Evolutionary conservation across 257 asterid genomes (phyloP).

Genomic region (Nicotiana otophora): DNA sequence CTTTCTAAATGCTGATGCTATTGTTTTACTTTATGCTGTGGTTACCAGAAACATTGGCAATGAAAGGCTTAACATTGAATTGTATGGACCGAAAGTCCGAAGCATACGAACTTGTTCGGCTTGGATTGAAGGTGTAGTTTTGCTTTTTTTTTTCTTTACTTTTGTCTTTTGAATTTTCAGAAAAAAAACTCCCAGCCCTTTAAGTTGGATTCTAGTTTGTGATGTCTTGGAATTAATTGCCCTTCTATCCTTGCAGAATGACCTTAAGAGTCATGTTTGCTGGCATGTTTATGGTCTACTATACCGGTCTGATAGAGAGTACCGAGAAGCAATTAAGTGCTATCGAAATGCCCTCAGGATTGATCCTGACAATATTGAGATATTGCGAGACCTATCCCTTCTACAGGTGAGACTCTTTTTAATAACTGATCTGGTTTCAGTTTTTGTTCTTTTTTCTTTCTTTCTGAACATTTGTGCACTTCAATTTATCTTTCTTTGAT

Average conservation of each 20-base stretch:
- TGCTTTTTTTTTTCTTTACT: neutral
- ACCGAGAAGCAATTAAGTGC: conserved; percentile 97
- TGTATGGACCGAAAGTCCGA: conserved; percentile 98
- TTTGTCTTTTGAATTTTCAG: neutral
- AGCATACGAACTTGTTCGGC: conserved; percentile 98
- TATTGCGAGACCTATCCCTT: conserved; percentile 92
- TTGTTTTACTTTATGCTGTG: neutral
- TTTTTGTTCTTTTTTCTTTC: neutral
- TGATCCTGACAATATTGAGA: conserved; percentile 98
- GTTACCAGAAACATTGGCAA: conserved; percentile 77
- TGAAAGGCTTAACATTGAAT: conserved; percentile 96
- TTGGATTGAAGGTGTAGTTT: conserved; percentile 75
- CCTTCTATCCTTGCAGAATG: conserved; percentile 69
- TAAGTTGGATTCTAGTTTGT: neutral
- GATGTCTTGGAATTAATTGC: conserved; percentile 17
- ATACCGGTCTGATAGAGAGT: conserved; percentile 96
- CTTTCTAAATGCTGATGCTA: neutral
- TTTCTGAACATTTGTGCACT: neutral
- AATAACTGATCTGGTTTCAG: neutral
- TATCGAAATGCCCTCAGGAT: conserved; percentile 93
- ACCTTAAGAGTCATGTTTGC: conserved; percentile 97
- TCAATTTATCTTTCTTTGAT: neutral
- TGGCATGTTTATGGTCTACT: conserved; percentile 99
- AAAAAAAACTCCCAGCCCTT: neutral
- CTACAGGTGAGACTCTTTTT: conserved; percentile 55